Conservation (phyloP, 1,284 basidiomycete genomes). For the Leccinum fallax region DNA sequence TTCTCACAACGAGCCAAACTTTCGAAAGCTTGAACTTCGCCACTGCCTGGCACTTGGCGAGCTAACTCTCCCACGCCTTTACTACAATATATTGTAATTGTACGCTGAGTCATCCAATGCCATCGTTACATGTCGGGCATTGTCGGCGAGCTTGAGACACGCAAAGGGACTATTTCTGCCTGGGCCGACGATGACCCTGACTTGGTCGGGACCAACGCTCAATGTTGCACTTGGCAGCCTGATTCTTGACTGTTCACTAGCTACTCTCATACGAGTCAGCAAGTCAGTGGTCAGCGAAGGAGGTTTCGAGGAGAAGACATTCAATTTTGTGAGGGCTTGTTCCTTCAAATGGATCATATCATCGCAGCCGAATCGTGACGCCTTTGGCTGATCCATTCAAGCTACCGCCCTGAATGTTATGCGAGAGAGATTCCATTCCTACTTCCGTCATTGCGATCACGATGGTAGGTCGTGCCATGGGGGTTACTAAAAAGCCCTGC, state of each 20-base stretch:
- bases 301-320: not conserved
- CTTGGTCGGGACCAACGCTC: not conserved
- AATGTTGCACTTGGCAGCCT: not conserved
- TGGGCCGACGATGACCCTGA: not conserved
- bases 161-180: not conserved
- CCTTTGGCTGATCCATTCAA: not conserved
- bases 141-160: not conserved
- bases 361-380: not conserved
- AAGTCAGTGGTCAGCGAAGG: not conserved
- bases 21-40: too few species aligned
- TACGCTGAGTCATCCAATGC: too few species aligned
- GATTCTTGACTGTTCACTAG: not conserved
- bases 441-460: not conserved
- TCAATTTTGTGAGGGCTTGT: not conserved
- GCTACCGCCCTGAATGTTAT: conserved; percentile 4
- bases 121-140: too few species aligned
- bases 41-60: too few species aligned
- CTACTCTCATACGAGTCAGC: not conserved
- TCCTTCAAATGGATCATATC: not conserved
- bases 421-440: conserved; percentile 10
- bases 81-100: too few species aligned
- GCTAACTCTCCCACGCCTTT: too few species aligned
- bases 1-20: too few species aligned
- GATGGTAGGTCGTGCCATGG: not conserved
- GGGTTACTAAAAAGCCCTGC: not conserved